phyloP scores from a whole-genome alignment of 495 filamentous ascomycete genomes.

The Cudoniella acicularis region DNA sequence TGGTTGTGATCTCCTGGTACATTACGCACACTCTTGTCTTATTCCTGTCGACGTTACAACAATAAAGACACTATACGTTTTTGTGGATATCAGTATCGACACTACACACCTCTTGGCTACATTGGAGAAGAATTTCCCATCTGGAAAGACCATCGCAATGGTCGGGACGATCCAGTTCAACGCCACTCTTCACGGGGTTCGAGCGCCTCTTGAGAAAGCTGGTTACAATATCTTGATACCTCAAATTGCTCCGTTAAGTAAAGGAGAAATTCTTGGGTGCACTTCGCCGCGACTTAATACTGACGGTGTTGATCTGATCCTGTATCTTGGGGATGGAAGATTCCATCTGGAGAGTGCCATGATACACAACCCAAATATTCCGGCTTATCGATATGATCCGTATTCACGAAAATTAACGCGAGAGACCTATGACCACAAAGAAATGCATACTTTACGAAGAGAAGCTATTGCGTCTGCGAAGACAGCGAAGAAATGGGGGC shows the following conservation, averaged over 20 bases:
- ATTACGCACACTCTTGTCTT: constrained; percentile 95
- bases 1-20: constrained; percentile 90
- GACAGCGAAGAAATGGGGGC: constrained; percentile 79
- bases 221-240: constrained; percentile 84
- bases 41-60: constrained; percentile 94
- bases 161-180: constrained; percentile 99
- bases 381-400: constrained; percentile 95
- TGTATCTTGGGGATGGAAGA: constrained; percentile 93
- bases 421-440: constrained; percentile 83
- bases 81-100: constrained; percentile 97
- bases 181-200: constrained; percentile 82
- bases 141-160: constrained; percentile 82
- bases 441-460: constrained; percentile 78
- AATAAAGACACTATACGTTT: constrained; percentile 95
- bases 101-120: constrained; percentile 79
- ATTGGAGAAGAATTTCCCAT: constrained; percentile 80
- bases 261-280: constrained; percentile 94
- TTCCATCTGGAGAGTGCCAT: constrained; percentile 98
- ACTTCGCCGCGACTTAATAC: constrained; percentile 74
- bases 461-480: constrained; percentile 73
- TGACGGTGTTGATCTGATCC: constrained; percentile 64
- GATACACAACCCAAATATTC: constrained; percentile 91
- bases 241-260: constrained; percentile 87
- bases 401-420: constrained; percentile 88
- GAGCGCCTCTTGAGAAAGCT: constrained; percentile 67